phyloP scores from a whole-genome alignment of 192 early-diverging fungal genomes.

The Coemansia sp. region DNA sequence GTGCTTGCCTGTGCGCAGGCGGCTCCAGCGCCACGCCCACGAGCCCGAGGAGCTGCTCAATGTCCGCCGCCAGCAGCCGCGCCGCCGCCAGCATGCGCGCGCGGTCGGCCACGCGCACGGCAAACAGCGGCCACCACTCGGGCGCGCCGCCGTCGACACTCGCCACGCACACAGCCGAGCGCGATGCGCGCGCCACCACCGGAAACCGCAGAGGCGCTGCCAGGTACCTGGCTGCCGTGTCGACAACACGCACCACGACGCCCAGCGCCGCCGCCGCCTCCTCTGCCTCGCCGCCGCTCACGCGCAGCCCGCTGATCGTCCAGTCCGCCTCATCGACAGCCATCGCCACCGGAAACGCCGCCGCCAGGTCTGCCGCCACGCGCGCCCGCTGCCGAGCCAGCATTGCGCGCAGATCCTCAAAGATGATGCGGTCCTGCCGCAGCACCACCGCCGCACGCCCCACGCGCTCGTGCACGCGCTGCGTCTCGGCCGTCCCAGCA shows the following conservation, averaged over 20 bases:
- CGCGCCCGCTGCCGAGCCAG: conserved; percentile 24
- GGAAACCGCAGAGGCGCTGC: conserved; percentile 25
- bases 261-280: conserved; percentile 30
- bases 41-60: conserved; percentile 23
- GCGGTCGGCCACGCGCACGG: conserved; percentile 4
- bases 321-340: conserved; percentile 9
- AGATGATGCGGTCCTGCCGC: conserved; percentile 38
- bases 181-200: conserved; percentile 14
- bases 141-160: neutral
- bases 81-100: conserved; percentile 6
- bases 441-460: conserved; percentile 1
- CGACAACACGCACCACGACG: conserved; percentile 15
- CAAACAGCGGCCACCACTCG: conserved; percentile 26
- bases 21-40: conserved; percentile 11
- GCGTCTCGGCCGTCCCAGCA: no score
- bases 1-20: no score
- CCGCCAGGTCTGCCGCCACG: neutral
- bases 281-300: conserved; percentile 2
- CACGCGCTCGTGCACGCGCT: neutral
- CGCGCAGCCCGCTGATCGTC: conserved; percentile 24
- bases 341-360: conserved; percentile 17
- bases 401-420: conserved; percentile 42
- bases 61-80: conserved; percentile 12
- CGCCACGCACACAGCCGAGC: conserved; percentile 14
- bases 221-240: conserved; percentile 6